Base-by-base conservation (phyloP, 2,329 filamentous ascomycete genomes). In the Claviceps quebecensis region DNA sequence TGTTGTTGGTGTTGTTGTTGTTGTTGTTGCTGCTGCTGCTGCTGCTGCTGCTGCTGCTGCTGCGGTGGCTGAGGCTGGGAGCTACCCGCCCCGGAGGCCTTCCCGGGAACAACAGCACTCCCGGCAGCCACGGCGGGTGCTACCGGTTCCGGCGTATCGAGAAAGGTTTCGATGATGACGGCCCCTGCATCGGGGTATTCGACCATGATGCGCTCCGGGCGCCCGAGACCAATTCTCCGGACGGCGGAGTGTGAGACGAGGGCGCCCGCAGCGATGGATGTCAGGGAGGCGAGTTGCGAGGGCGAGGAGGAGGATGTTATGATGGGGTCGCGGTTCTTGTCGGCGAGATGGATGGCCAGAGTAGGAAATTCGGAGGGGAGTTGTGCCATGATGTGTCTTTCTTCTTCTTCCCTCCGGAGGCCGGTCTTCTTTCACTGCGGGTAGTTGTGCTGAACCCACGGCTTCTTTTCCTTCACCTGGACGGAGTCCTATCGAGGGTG, bases 131-230 rank as follows among this genome's bases (percentile, higher is more conserved):
- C 36, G 51, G 46, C 26, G 38, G 53, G 29, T 45, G 47, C 5
- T 5, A 14, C 47, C 16, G 55, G 38, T 38, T 65, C 63, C 52
- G 58, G 60, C 23, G 69, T 68, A 52, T 72, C 69, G 54, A 77
- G 61, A 58, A 71, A 77, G 23, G 71, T 73, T 55, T 74, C 65
- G 26, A 72, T 58, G 45, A 72, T 62, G 47, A 72, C 63, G 56
- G 70, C 63, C 22, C 69, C 69, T 47, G 65, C 64, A 40, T 68
- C 65, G 2, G 65, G 67, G 60, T 77, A 76, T 60, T 81, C 78
- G 60, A 81, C 72, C 63, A 81, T 75, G 55, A 82, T 71, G 61
- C 78, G 75, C 59, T 76, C 69, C 2, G 77, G 75, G 6, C 61
- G 59, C 56, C 78, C 78, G 44, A 79, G 69, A 46, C 70, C 72